phyloP scores from a whole-genome alignment of 192 early-diverging fungal species.

The Coemansia sp. region DNA sequence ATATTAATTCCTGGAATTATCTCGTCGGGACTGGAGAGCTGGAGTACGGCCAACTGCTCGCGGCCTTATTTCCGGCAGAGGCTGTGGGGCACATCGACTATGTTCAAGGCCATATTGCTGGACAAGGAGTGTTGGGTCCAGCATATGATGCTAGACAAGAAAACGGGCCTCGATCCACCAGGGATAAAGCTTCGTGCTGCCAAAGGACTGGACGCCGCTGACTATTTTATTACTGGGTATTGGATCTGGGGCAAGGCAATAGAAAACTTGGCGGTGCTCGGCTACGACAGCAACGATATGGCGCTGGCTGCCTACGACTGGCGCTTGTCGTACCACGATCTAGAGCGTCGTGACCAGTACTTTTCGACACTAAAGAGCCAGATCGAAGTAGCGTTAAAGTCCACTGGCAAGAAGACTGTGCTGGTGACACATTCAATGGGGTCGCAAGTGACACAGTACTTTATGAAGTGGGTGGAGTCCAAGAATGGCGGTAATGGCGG shows the following conservation, averaged over 20 bases:
- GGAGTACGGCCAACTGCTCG: conserved; percentile 80
- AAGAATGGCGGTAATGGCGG: conserved; percentile 71
- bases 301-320: conserved; percentile 88
- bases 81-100: conserved; percentile 83
- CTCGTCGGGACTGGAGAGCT: conserved; percentile 86
- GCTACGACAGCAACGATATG: conserved; percentile 91
- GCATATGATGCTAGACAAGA: conserved; percentile 81
- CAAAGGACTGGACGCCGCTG: conserved; percentile 85
- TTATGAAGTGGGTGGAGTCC: conserved; percentile 86
- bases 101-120: conserved; percentile 83
- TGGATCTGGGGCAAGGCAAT: conserved; percentile 90
- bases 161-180: conserved; percentile 84
- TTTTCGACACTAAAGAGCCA: conserved; percentile 76
- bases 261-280: conserved; percentile 80
- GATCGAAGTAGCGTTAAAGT: conserved; percentile 65
- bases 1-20: conserved; percentile 89
- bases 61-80: conserved; percentile 84
- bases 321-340: conserved; percentile 77
- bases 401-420: conserved; percentile 61
- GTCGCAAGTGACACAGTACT: conserved; percentile 74
- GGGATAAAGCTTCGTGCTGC: conserved; percentile 84
- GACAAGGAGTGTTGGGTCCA: conserved; percentile 88
- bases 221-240: conserved; percentile 89
- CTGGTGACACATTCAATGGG: conserved; percentile 64
- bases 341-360: conserved; percentile 82